These are phyloP conservation scores for Fusarium nelsonii DNA, from an alignment of 2,329 filamentous ascomycete species.

Conservation along the genomic window DNA sequence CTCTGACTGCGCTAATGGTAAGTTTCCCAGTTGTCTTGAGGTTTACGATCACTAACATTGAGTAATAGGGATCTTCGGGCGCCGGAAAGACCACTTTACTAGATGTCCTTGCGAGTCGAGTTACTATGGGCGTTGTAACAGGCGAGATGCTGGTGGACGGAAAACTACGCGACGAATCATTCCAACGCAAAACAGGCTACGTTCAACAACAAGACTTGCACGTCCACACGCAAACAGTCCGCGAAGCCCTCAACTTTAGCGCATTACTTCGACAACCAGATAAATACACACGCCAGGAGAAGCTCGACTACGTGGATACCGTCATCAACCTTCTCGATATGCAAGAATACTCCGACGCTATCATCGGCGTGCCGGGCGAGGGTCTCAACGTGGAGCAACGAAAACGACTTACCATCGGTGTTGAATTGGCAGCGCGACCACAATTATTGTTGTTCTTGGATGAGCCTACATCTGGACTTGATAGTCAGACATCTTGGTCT, in stretches of 20 bases:
- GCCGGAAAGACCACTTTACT: slow-evolving; percentile 90
- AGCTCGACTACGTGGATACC: slow-evolving; percentile 84
- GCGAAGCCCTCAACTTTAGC: slow-evolving; percentile 85
- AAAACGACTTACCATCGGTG: slow-evolving; percentile 69
- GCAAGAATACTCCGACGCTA: slow-evolving; percentile 71
- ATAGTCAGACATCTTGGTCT: slow-evolving; percentile 70
- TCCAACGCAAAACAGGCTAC: slow-evolving; percentile 89
- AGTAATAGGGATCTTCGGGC: slow-evolving; percentile 79
- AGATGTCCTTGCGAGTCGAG: slow-evolving; percentile 83
- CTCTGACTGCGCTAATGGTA: slow-evolving; percentile 78
- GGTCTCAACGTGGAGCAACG: slow-evolving; percentile 70
- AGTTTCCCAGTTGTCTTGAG: slow-evolving; percentile 75
- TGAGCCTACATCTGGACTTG: slow-evolving; percentile 69
- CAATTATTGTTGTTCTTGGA: slow-evolving; percentile 69
- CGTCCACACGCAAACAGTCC: slow-evolving; percentile 81
- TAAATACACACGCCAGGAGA: slow-evolving; percentile 74
- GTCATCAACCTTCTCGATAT: slow-evolving; percentile 73
- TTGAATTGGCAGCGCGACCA: slow-evolving; percentile 65
- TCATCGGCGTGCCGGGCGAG: slow-evolving; percentile 70
- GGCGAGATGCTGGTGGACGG: slow-evolving; percentile 79
- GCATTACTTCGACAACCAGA: slow-evolving; percentile 83
- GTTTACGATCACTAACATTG: slow-evolving; percentile 82
- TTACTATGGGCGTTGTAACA: slow-evolving; percentile 85
- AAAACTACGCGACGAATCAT: slow-evolving; percentile 76
- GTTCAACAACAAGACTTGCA: slow-evolving; percentile 92